Conservation (phyloP, 1,284 basidiomycete genomes). For the Cystobasidium pallidum region DNA sequence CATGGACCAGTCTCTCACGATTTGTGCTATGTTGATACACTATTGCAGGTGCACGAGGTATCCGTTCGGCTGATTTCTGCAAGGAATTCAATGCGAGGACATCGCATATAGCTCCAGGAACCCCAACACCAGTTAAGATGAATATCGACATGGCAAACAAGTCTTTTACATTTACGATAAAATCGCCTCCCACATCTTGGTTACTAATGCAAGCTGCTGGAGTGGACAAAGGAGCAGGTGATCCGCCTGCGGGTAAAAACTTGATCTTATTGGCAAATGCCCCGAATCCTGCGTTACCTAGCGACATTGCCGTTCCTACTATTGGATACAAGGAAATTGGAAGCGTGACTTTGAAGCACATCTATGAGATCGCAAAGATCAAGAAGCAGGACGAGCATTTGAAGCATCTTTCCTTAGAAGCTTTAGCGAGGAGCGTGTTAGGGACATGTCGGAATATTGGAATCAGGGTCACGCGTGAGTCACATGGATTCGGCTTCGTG, state of each 20-base stretch:
- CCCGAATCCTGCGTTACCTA: conserved; percentile 33
- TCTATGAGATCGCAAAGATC: conserved; percentile 98
- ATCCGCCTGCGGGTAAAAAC: conserved; percentile 45
- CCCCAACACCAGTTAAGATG: conserved; percentile 87
- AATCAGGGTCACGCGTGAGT: conserved; percentile 73
- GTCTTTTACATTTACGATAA: conserved; percentile 88
- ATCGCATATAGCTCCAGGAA: conserved; percentile 80
- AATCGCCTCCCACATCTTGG: conserved; percentile 85
- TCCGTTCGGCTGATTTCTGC: conserved; percentile 99
- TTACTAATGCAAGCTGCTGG: conserved; percentile 90
- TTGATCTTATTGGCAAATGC: conserved; percentile 32
- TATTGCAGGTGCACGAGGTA: conserved; percentile 82
- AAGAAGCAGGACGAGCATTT: conserved; percentile 88
- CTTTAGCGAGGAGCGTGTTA: conserved; percentile 81
- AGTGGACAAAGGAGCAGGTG: conserved; percentile 75
- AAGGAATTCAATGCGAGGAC: conserved; percentile 85
- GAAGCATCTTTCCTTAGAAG: conserved; percentile 78
- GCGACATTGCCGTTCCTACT: conserved; percentile 21
- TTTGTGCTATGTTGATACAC: no score
- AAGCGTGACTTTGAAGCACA: conserved; percentile 90
- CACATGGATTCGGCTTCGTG: no score
- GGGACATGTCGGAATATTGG: conserved; percentile 84
- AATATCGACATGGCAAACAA: conserved; percentile 86
- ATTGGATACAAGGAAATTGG: conserved; percentile 64
- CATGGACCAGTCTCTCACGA: no score